Conservation (phyloP, 1,139 yeast genomes). For the Blastobotrys aristatus region DNA sequence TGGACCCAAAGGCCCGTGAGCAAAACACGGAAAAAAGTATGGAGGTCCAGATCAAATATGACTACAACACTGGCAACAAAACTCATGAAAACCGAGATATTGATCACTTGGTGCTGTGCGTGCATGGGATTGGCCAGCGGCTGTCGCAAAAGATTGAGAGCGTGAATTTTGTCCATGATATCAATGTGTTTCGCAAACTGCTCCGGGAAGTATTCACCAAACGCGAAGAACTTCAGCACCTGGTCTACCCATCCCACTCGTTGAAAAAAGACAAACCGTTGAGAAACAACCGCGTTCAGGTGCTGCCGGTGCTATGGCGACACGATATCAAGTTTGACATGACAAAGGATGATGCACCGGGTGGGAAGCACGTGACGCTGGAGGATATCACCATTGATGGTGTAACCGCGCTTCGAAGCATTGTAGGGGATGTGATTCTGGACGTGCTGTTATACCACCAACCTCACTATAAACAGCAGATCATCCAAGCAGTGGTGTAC, state of each 20-base stretch:
- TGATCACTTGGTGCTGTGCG: constrained; percentile 74
- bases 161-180: constrained; percentile 77
- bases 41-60: constrained; percentile 29
- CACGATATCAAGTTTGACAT: constrained; percentile 27
- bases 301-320: constrained; percentile 36
- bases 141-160: constrained; percentile 70
- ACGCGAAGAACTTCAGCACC: constrained; percentile 38
- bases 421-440: constrained; percentile 78
- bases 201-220: constrained; percentile 53
- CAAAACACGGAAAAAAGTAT: constrained; percentile 13
- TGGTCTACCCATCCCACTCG: constrained; percentile 11
- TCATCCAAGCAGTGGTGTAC: constrained; percentile 52
- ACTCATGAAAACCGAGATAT: constrained; percentile 42
- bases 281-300: constrained; percentile 63
- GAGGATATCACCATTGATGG: constrained; percentile 72
- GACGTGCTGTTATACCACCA: constrained; percentile 83
- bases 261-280: constrained; percentile 26
- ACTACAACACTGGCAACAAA: constrained; percentile 19
- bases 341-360: constrained; percentile 14
- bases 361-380: constrained; percentile 47
- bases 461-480: constrained; percentile 55
- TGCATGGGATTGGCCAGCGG: constrained; percentile 89
- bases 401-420: constrained; percentile 63
- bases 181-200: constrained; percentile 62
- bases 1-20: constrained; percentile 7